phyloP scores from a whole-genome alignment of 2,329 filamentous ascomycete species.

The Basipetospora sp. region DNA sequence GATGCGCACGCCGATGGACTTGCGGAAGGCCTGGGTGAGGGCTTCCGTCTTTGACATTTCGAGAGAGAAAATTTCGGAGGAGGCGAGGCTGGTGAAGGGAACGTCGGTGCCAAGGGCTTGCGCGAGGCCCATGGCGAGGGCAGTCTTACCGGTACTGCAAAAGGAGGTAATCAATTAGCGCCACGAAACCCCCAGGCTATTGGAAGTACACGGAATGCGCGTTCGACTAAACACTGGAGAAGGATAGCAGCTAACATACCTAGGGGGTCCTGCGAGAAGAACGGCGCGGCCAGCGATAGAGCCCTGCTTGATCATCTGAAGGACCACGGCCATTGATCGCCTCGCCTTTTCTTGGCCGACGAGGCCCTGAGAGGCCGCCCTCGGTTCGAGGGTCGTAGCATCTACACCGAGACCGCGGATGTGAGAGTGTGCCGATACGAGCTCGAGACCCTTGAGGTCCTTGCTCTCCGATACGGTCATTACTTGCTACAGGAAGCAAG shows the following conservation, averaged over 20 bases:
- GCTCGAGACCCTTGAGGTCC: conserved; percentile 74
- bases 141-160: conserved; percentile 83
- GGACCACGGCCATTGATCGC: conserved; percentile 86
- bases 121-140: conserved; percentile 97
- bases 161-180: neutral
- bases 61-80: conserved; percentile 93
- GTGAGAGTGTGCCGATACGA: conserved; percentile 96
- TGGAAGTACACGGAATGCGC: too few relatives aligned
- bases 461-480: conserved; percentile 85
- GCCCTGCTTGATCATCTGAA: conserved; percentile 98
- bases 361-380: conserved; percentile 73
- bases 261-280: conserved; percentile 85
- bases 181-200: neutral
- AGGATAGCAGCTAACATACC: conserved; percentile 25
- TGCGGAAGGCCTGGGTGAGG: conserved; percentile 94
- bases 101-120: conserved; percentile 89
- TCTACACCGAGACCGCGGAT: conserved; percentile 93
- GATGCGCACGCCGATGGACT: conserved; percentile 93
- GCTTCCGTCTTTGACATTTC: conserved; percentile 99
- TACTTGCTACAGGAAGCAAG: too few relatives aligned
- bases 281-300: conserved; percentile 95
- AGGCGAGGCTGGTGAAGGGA: conserved; percentile 88
- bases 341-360: conserved; percentile 93
- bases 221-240: too few relatives aligned
- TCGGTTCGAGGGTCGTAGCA: conserved; percentile 75